Evolutionary conservation across 2,329 filamentous ascomycete species (phyloP).

Genomic region (Aspergillus hortae): DNA sequence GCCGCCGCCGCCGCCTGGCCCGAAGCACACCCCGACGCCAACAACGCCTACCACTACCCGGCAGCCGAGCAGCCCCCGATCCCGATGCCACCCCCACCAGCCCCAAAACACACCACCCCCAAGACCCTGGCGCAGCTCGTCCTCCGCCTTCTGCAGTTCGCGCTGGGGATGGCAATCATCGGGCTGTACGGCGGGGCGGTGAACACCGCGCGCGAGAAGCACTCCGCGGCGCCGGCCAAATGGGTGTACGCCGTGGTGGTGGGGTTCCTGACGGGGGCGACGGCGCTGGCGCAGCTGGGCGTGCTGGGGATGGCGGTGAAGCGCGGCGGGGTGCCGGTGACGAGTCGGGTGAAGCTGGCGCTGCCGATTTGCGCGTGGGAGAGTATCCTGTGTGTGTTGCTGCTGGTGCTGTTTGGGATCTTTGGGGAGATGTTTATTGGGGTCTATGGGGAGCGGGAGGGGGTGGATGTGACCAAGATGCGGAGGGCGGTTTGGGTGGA

Average conservation of each 20-base stretch:
- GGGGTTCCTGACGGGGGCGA: slow-evolving; percentile 62
- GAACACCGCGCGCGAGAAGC: slow-evolving; percentile 38
- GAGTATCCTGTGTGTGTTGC: slow-evolving; percentile 69
- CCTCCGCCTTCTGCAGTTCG: slow-evolving; percentile 73
- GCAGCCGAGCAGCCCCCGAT: slow-evolving; percentile 8
- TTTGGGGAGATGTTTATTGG: slow-evolving; percentile 79
- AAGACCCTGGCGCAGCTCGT: slow-evolving; percentile 26
- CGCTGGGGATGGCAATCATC: slow-evolving; percentile 70
- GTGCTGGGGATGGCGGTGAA: slow-evolving; percentile 54
- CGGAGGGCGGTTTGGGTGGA: slow-evolving; percentile 78
- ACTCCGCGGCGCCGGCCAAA: slow-evolving; percentile 58
- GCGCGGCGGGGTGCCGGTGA: slow-evolving; percentile 25
- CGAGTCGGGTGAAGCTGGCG: slow-evolving; percentile 19
- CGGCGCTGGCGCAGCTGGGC: slow-evolving; percentile 59
- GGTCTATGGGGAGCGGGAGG: slow-evolving; percentile 5
- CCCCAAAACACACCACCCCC: slow-evolving; percentile 13
- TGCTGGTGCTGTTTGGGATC: slow-evolving; percentile 76
- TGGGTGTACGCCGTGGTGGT: slow-evolving; percentile 78
- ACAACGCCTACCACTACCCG: slow-evolving; percentile 17
- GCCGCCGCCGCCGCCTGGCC: slow-evolving; percentile 9
- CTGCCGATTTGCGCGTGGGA: slow-evolving; percentile 63
- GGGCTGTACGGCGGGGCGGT: slow-evolving; percentile 75
- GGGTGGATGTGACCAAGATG: slow-evolving; percentile 38
- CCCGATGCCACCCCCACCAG: slow-evolving; percentile 13
- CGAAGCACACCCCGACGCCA: slow-evolving; percentile 14